Base-by-base conservation (phyloP, 2,329 filamentous ascomycete species). In the Ciborinia camelliae region DNA sequence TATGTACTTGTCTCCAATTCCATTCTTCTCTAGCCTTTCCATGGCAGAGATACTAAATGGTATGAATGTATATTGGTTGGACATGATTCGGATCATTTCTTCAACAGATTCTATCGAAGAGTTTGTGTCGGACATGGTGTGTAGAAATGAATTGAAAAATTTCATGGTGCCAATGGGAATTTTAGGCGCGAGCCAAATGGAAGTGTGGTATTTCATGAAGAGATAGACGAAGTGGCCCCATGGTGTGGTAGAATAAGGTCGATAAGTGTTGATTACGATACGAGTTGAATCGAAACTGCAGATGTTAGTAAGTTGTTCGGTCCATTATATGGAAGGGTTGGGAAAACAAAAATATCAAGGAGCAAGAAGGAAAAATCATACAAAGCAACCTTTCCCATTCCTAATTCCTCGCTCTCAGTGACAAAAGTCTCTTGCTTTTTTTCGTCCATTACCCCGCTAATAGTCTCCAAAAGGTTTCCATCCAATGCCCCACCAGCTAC, bases 221-320 rank as follows among this genome's bases (percentile, higher is more conserved):
- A 63, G 50, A 7, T 0, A 26, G 5, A 63, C 15, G 15, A 32
- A 48, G n/a, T 32, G 28, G 1, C 7, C 23, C 55, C 55, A 55
- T 5, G 60, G 37, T 18, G 50, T 55, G n/a, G 37, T 55, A 32
- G 60, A 10, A 53, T 55, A 62, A 32, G 51, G 60, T 32, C 60
- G 60, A 26, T 41, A 55, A 28, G 39, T 63, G 20, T 32, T 18
- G n/a, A 12, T 28, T 14, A 63, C 14, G 28, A 63, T 26, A 32
- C n/a, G 23, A 15, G 35, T 63, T 14, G 6, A 10, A n/a, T 63
- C 23, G 15, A 55, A 55, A 37, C 60, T 63, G 15, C 47, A 1
- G 9, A 30, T 51, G 7, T 45, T 3, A 51, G 35, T 20, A n/a
- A 6, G 12, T 43, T 43, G 6, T 32, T 6, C 28, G 18, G n/a